Percentiles rank a stretch among this genome's conserved stretches.
Evolutionary conservation across 2,329 filamentous ascomycete genomes (phyloP).

Genomic region (Alternaria tenuissima): DNA sequence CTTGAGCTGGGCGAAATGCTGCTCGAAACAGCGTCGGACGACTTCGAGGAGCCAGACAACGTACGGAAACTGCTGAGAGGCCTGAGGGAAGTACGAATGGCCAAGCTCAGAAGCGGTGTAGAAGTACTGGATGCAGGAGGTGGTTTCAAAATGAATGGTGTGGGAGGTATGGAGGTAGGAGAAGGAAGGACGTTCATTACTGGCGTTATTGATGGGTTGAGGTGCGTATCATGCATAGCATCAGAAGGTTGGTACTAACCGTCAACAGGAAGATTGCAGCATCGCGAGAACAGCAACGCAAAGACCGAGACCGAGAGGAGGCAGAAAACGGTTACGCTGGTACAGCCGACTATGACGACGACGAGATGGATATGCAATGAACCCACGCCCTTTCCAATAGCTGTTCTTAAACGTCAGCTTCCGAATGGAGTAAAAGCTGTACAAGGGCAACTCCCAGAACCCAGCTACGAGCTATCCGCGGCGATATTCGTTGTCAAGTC

Average conservation of each 20-base stretch:
- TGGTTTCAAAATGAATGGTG: conserved; percentile 78
- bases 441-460: background rate
- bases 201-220: conserved; percentile 85
- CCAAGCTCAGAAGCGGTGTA: conserved; percentile 83
- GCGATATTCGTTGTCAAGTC: background rate
- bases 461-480: background rate
- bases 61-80: conserved; percentile 80
- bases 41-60: conserved; percentile 76
- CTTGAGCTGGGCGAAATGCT: conserved; percentile 88
- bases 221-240: conserved; percentile 48
- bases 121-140: conserved; percentile 74
- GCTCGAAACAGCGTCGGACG: conserved; percentile 83
- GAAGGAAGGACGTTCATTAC: conserved; percentile 85
- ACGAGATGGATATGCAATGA: conserved; percentile 51
- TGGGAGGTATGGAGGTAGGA: conserved; percentile 91
- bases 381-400: background rate
- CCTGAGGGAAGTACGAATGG: conserved; percentile 84
- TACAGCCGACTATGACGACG: conserved; percentile 68
- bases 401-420: background rate
- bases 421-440: background rate
- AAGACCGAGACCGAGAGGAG: conserved; percentile 79
- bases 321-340: conserved; percentile 62
- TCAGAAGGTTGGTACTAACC: conserved; percentile 13
- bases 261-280: conserved; percentile 74
- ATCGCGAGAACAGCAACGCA: conserved; percentile 77